Evolutionary conservation across 768 basidiomycete genomes (phyloP), one percentile per base, ranked within the genome.

Genomic region (Lanmaoa pseudosensibilis): DNA sequence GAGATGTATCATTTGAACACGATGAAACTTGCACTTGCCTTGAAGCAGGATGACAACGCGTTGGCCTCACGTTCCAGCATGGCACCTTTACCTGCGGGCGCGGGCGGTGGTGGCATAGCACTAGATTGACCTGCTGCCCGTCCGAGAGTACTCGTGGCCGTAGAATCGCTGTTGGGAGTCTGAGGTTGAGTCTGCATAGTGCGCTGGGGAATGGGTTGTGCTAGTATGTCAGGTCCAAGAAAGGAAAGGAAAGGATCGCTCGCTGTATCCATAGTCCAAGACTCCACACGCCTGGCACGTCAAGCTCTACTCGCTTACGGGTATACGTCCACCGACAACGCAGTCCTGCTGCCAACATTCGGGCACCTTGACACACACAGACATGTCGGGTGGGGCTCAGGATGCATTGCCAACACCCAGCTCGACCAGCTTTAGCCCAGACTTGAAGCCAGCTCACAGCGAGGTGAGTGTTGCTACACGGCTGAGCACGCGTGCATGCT

Each of bases 11-110:
- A 4, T 27, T 30, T 21, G 34, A 30, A 58, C 40, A 13, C 39
- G 5, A 16, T n/a, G 13, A 9, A 43, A 46, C 10, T 37, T 21
- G 27, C 10, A 58, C 71, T 59, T 57, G 83, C 89, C 77, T 83
- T 83, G 25, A 92, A 74, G 66, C 80, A 85, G 11, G 70, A 67
- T 5, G 77, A 71, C 45, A 92, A 67, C 0, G 83, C 85, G 34
- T 76, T 75, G 58, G 85, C 76, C 70, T 92, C 90, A n/a, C 81
- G 78, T 46, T 87, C 83, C 3, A 92, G 71, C 16, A 85, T 80
- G 5, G 70, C 69, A 50, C 65, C 63, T 13, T 73, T 74, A 18
- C 60, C 64, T 9, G 69, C 70, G 49, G 82, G 71, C 9, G 81
- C 80, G 2, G 81, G 80, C 4, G 86, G 85, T 37, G 67, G 66